Percentiles rank a stretch among this genome's conserved stretches.
phyloP scores from a whole-genome alignment of 768 basidiomycete genomes.

The Suillus spraguei region DNA sequence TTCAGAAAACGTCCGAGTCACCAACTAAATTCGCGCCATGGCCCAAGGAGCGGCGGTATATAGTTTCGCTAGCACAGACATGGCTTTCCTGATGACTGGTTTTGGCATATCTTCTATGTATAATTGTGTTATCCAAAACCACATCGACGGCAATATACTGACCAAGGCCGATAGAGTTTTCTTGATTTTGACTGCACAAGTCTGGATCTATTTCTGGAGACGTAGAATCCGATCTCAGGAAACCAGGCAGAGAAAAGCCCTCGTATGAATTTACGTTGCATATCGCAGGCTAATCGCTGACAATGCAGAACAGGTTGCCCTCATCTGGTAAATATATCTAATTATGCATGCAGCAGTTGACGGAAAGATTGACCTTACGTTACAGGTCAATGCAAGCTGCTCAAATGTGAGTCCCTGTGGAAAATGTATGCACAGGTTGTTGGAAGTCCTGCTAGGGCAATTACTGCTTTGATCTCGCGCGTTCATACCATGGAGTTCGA shows the following conservation, averaged over 20 bases:
- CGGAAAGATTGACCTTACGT: background rate
- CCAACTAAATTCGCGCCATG: background rate
- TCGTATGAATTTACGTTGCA: background rate
- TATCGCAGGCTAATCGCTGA: background rate
- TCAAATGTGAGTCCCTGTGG: background rate
- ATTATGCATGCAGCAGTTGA: background rate
- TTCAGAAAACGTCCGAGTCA: background rate
- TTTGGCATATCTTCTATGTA: slow-evolving; percentile 6
- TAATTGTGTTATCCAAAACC: background rate
- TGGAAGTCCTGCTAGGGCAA: background rate
- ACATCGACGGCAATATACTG: background rate
- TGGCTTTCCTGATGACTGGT: background rate
- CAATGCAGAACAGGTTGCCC: background rate
- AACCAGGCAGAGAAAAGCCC: background rate
- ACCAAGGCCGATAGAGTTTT: background rate
- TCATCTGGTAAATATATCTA: background rate
- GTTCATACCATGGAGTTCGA: background rate
- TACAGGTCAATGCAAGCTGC: background rate
- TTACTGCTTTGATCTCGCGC: background rate
- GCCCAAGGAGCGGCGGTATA: background rate
- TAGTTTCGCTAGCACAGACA: background rate
- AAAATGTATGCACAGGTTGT: no score
- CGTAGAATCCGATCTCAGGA: background rate
- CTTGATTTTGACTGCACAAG: slow-evolving; percentile 4
- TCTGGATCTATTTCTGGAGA: slow-evolving; percentile 1